These are phyloP conservation scores for Ophiostoma montium DNA, from an alignment of 2,329 filamentous ascomycete species.

Conservation along the genomic window DNA sequence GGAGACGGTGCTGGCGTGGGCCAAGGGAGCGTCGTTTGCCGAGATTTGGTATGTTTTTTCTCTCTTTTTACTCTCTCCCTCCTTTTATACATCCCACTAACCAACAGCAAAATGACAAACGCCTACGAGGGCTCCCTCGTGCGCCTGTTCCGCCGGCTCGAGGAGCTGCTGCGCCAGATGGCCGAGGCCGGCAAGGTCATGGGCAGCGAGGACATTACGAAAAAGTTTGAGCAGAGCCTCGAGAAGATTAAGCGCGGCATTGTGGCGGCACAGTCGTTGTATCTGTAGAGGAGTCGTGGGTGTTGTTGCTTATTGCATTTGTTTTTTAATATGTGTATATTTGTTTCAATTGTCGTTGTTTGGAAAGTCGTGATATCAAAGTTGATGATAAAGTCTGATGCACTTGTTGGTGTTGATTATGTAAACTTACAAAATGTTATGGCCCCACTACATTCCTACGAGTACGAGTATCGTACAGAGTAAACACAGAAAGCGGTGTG, in stretches of 20 bases:
- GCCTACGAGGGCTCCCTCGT: conserved; percentile 95
- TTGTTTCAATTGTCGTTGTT: too few relatives aligned
- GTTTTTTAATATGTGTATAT: too few relatives aligned
- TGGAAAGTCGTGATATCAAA: too few relatives aligned
- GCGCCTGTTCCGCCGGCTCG: conserved; percentile 84
- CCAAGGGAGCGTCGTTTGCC: conserved; percentile 75
- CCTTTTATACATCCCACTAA: conserved; percentile 5
- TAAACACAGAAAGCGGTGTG: conserved; percentile 2
- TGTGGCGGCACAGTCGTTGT: conserved; percentile 86
- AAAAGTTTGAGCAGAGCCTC: conserved; percentile 80
- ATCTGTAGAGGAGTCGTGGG: too few relatives aligned
- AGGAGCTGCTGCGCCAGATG: conserved; percentile 90
- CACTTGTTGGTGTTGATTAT: too few relatives aligned
- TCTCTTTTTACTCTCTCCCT: not conserved
- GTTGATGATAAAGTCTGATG: too few relatives aligned
- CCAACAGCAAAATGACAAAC: conserved; percentile 80
- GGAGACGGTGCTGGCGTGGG: conserved; percentile 91
- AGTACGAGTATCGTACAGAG: not conserved
- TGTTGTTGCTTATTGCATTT: too few relatives aligned
- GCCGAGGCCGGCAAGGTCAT: conserved; percentile 93
- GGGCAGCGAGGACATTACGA: conserved; percentile 86
- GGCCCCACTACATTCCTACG: too few relatives aligned
- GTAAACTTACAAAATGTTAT: too few relatives aligned
- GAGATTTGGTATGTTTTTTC: conserved; percentile 71
- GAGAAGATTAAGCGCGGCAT: conserved; percentile 83